Evolutionary conservation across 2,329 filamentous ascomycete genomes (phyloP).

Genomic region (Aspergillus chevalieri): DNA sequence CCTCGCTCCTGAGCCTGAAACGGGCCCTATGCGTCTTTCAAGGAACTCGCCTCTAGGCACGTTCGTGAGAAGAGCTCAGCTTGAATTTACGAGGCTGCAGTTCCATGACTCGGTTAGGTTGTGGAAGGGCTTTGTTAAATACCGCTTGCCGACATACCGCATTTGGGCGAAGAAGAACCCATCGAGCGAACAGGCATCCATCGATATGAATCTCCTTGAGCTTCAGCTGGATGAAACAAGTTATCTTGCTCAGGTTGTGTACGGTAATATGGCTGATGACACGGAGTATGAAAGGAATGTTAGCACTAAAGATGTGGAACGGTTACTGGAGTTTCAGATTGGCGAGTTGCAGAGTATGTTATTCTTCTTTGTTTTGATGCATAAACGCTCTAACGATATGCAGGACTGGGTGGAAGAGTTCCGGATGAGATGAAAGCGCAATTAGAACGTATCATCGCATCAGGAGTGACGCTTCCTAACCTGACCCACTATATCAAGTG

Average conservation of each 20-base stretch:
- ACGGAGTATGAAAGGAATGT: conserved; percentile 43
- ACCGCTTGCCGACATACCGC: conserved; percentile 66
- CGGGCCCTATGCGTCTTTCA: conserved; percentile 56
- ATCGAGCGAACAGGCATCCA: conserved; percentile 41
- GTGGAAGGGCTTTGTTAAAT: conserved; percentile 77
- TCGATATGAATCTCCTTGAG: conserved; percentile 58
- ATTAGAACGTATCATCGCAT: conserved; percentile 62
- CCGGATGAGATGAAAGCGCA: conserved; percentile 66
- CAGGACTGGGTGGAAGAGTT: conserved; percentile 70
- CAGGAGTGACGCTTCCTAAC: conserved; percentile 63
- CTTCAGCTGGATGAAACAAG: conserved; percentile 51
- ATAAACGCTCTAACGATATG: conserved; percentile 16
- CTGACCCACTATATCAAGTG: conserved; percentile 70
- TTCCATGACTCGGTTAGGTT: conserved; percentile 73
- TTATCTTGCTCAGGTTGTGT: conserved; percentile 45
- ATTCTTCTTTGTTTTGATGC: conserved; percentile 16
- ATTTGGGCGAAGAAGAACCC: conserved; percentile 53
- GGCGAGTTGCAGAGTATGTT: conserved; percentile 70
- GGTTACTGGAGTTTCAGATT: conserved; percentile 79
- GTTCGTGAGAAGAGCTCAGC: conserved; percentile 67
- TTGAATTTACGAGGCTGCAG: conserved; percentile 74
- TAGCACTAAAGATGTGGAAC: conserved; percentile 74
- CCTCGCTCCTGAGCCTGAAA: conserved; percentile 44
- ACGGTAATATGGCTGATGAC: conserved; percentile 42
- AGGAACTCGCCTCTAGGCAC: conserved; percentile 72